A percentile compares a stretch with the other conserved stretches of the same genome.
These are phyloP conservation scores for Dendrobium chrysotoxum DNA, from an alignment of 106 monocot genomes.

Conservation along the genomic window DNA sequence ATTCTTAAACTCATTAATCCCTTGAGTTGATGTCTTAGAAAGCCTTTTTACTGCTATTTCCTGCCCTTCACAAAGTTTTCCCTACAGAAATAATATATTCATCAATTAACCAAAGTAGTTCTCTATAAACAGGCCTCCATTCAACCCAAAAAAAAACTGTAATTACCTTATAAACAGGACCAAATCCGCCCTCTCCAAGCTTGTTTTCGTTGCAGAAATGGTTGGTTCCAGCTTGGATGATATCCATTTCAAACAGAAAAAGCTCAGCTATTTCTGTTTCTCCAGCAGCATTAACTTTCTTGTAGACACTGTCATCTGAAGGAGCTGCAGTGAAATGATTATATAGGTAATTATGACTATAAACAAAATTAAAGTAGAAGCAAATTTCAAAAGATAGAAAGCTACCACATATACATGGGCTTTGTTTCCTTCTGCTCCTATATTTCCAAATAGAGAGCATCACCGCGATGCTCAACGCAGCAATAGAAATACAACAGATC, in stretches of 20 bases:
- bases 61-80: conserved; percentile 13
- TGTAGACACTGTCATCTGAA: background rate
- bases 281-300: background rate
- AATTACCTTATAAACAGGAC: conserved; percentile 33
- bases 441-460: background rate
- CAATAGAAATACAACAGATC: background rate
- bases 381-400: background rate
- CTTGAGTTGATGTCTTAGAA: conserved; percentile 19
- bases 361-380: background rate
- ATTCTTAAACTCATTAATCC: conserved; percentile 29
- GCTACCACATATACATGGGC: background rate
- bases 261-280: conserved; percentile 9
- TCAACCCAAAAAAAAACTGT: background rate
- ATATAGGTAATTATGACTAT: background rate
- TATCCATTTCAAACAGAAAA: conserved; percentile 16
- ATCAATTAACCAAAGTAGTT: background rate
- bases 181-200: conserved; percentile 39
- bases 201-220: conserved; percentile 14
- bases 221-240: conserved; percentile 15
- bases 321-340: background rate
- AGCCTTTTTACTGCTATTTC: conserved; percentile 32
- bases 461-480: background rate
- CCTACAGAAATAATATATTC: conserved; percentile 3
- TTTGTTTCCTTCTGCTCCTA: background rate
- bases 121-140: background rate